Evolutionary conservation across 768 basidiomycete genomes (phyloP).

Genomic region (Stropharia rugosoannulata): DNA sequence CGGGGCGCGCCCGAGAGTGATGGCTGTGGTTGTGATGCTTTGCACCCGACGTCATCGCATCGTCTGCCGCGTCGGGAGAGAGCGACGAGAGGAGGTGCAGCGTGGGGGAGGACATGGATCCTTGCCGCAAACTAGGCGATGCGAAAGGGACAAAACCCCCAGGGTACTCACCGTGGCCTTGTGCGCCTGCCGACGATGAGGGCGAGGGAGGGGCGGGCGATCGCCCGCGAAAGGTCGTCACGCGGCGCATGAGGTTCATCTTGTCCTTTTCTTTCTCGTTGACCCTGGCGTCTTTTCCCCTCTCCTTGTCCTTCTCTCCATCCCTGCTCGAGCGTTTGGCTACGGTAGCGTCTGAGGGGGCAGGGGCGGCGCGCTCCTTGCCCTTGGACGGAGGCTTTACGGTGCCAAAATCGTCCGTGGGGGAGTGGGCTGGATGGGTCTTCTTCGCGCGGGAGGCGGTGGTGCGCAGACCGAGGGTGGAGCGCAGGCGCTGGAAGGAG

Average conservation of each 20-base stretch:
- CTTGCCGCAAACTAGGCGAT: slow-evolving; percentile 66
- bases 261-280: slow-evolving; percentile 27
- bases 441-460: slow-evolving; percentile 62
- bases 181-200: slow-evolving; percentile 1
- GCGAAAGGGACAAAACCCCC: slow-evolving; percentile 58
- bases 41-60: neutral
- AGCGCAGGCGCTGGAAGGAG: slow-evolving; percentile 63
- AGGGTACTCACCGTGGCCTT: neutral
- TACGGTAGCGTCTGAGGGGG: neutral
- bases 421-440: slow-evolving; percentile 22
- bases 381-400: slow-evolving; percentile 21
- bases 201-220: slow-evolving; percentile 7
- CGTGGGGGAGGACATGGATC: slow-evolving; percentile 74
- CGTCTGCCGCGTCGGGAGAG: slow-evolving; percentile 37
- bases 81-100: slow-evolving; percentile 50
- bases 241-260: slow-evolving; percentile 20
- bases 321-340: neutral
- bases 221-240: slow-evolving; percentile 26
- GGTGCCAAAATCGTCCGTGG: slow-evolving; percentile 42
- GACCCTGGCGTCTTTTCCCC: slow-evolving; percentile 44
- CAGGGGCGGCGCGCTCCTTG: slow-evolving; percentile 4
- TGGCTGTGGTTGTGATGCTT: no score
- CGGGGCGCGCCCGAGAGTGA: slow-evolving; percentile 21
- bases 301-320: slow-evolving; percentile 20
- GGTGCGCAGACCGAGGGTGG: slow-evolving; percentile 66